Evolutionary conservation across 345 rosid species (phyloP).

Genomic region (Kernera saxatilis): DNA sequence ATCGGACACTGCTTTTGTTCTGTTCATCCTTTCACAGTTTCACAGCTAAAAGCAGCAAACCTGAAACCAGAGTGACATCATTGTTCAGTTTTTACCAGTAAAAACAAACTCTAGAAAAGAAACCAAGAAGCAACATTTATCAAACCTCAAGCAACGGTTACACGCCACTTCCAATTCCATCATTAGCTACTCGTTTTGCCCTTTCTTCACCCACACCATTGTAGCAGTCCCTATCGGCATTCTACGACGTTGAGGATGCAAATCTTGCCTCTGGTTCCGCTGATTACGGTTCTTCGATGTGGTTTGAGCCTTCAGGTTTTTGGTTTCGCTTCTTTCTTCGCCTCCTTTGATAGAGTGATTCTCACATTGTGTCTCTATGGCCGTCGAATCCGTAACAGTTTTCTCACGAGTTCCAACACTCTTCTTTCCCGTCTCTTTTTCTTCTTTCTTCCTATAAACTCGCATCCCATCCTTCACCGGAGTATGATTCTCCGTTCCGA

Average conservation of each 20-base stretch:
- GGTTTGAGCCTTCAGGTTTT: neutral
- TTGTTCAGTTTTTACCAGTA: neutral
- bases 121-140: neutral
- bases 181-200: neutral
- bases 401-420: neutral
- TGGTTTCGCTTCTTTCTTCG: neutral
- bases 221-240: neutral
- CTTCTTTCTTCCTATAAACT: too few relatives aligned
- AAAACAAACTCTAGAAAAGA: neutral
- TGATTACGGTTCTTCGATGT: neutral
- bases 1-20: neutral
- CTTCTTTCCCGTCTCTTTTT: neutral
- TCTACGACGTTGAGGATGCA: neutral
- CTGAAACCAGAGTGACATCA: constrained; percentile 9
- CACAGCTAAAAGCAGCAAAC: neutral
- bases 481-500: neutral
- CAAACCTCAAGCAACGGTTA: constrained; percentile 1
- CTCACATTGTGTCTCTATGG: neutral
- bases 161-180: constrained; percentile 10
- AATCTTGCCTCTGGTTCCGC: neutral
- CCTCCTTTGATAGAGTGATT: neutral
- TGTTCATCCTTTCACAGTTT: neutral
- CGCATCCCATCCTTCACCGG: too few relatives aligned
- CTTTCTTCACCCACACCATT: constrained; percentile 35
- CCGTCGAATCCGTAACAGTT: neutral